Evolutionary conservation across 1,139 yeast species (phyloP).

Genomic region (Kodamaea fungicola): DNA sequence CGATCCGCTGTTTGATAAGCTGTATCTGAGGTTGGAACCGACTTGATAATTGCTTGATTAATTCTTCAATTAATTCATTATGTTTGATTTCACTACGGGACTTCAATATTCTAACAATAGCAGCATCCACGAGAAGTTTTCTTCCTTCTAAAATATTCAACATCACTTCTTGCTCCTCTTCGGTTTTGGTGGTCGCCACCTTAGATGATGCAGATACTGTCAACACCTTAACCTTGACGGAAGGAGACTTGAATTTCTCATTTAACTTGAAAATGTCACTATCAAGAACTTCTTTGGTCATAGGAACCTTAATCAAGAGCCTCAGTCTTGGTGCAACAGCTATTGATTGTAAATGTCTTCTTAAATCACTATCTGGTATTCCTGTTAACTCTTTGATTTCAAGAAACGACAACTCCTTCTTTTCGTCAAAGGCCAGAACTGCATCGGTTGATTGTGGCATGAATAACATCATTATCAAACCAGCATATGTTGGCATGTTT

Average conservation of each 20-base stretch:
- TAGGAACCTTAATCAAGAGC: conserved; percentile 67
- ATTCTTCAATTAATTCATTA: conserved; percentile 63
- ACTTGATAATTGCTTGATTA: conserved; percentile 55
- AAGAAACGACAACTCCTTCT: conserved; percentile 41
- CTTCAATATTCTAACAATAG: conserved; percentile 86
- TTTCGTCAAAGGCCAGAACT: conserved; percentile 43
- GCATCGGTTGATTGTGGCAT: conserved; percentile 51
- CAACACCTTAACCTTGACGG: conserved; percentile 70
- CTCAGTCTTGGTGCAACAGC: conserved; percentile 83
- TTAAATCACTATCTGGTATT: conserved; percentile 70
- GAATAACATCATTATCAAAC: conserved; percentile 71
- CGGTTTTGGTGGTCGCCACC: conserved; percentile 27
- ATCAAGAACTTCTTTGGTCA: conserved; percentile 65
- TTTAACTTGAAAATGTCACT: conserved; percentile 70
- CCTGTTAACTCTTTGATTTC: conserved; percentile 66
- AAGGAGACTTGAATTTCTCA: conserved; percentile 66
- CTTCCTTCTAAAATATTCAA: conserved; percentile 39
- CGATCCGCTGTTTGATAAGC: conserved; percentile 75
- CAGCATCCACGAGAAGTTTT: conserved; percentile 74
- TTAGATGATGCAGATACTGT: conserved; percentile 50
- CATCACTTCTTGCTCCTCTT: conserved; percentile 36
- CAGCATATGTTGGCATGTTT: conserved; percentile 78
- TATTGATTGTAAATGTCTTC: conserved; percentile 77
- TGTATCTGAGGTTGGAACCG: conserved; percentile 70
- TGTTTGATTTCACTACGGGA: conserved; percentile 61